These are phyloP conservation scores for Dioscorea alata DNA, from an alignment of 106 monocot genomes.

Conservation along the genomic window DNA sequence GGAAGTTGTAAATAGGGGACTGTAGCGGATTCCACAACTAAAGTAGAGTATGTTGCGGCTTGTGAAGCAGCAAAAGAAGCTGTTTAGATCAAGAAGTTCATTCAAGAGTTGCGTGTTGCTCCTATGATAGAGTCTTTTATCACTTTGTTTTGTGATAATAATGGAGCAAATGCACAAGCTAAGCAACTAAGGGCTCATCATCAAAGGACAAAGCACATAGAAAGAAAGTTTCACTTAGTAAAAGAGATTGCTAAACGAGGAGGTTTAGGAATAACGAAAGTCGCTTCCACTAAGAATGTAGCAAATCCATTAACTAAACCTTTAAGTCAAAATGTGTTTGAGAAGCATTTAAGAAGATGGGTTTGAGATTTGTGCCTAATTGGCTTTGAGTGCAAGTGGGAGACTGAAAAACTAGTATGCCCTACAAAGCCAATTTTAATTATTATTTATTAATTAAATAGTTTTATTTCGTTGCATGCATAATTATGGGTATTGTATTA, in stretches of 20 bases:
- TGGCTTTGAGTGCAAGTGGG: not conserved
- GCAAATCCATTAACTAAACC: not conserved
- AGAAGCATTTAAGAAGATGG: not conserved
- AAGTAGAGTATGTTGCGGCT: slow-evolving; percentile 6
- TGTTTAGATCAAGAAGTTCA: not conserved
- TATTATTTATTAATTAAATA: too few relatives aligned
- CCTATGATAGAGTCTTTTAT: not conserved
- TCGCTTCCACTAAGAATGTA: not conserved
- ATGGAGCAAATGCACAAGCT: not conserved
- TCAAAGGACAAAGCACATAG: not conserved
- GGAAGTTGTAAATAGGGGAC: not conserved
- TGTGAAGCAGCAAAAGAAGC: not conserved
- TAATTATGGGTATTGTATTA: too few relatives aligned
- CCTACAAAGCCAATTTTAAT: not conserved
- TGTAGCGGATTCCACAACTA: not conserved
- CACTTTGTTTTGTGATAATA: not conserved
- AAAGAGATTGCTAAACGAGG: not conserved
- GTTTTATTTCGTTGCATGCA: too few relatives aligned
- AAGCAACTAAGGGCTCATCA: not conserved
- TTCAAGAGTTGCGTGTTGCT: not conserved
- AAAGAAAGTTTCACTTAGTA: not conserved
- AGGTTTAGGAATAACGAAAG: not conserved
- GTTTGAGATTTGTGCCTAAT: not conserved
- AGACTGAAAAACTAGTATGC: not conserved
- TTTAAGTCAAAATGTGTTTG: not conserved